A percentile compares a stretch with the other conserved stretches of the same genome.
Conservation (phyloP, 225 moss, liverwort and hornwort species). For the Polytrichum formosum region DNA sequence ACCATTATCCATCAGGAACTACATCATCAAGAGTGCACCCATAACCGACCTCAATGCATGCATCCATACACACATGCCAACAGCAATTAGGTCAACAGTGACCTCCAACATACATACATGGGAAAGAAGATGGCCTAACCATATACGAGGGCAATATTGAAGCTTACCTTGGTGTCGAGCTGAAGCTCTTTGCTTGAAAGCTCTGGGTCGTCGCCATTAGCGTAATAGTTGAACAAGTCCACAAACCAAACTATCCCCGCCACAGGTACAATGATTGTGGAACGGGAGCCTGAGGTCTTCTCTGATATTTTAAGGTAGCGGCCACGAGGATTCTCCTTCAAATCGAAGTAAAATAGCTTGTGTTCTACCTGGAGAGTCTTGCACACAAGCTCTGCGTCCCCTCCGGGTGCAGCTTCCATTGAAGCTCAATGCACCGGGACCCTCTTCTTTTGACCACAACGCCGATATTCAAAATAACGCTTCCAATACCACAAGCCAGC, state of each 20-base stretch:
- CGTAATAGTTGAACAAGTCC: slow-evolving; percentile 65
- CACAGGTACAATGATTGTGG: slow-evolving; percentile 69
- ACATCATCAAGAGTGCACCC: too few relatives aligned
- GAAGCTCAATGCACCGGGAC: slow-evolving; percentile 25
- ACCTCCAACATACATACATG: too few relatives aligned
- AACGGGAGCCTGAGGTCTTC: slow-evolving; percentile 64
- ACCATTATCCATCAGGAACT: too few relatives aligned
- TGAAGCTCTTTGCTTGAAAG: slow-evolving; percentile 73
- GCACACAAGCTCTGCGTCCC: slow-evolving; percentile 66
- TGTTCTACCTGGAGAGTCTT: slow-evolving; percentile 75
- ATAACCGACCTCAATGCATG: background rate
- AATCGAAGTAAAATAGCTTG: slow-evolving; percentile 70
- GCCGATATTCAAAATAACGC: background rate
- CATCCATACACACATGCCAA: background rate
- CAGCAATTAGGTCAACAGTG: background rate
- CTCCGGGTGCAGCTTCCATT: slow-evolving; percentile 66
- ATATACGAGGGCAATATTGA: background rate
- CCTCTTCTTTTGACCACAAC: background rate
- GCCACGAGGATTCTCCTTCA: slow-evolving; percentile 71
- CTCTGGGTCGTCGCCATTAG: slow-evolving; percentile 59
- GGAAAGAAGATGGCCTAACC: background rate
- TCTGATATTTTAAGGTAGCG: slow-evolving; percentile 66
- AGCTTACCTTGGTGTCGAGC: slow-evolving; percentile 59
- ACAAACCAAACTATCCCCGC: slow-evolving; percentile 71
- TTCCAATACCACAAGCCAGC: background rate